A percentile compares a stretch with the other conserved stretches of the same genome.
Evolutionary conservation across 2,329 filamentous ascomycete species (phyloP).

Genomic region (Karstenula rhodostoma): DNA sequence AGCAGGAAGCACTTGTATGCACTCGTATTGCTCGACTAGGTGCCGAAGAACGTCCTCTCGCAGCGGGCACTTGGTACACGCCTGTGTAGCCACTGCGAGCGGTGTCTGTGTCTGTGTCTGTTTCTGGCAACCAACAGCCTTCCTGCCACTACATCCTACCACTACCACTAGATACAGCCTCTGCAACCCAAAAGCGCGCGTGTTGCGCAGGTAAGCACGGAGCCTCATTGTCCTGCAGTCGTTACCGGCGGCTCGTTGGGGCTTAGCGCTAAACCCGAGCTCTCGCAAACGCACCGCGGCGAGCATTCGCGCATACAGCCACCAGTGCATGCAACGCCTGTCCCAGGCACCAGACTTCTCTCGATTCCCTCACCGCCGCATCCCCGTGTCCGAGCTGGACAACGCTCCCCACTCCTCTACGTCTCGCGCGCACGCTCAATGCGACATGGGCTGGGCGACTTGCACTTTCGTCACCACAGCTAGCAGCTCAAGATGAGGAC

Average conservation of each 20-base stretch:
- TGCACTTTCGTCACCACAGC: conserved; percentile 29
- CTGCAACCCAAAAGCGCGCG: not conserved
- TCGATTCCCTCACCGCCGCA: conserved; percentile 7
- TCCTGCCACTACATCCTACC: not conserved
- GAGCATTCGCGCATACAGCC: not conserved
- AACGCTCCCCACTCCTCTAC: not conserved
- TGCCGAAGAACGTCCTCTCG: not conserved
- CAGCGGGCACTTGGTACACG: no score
- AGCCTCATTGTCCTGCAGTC: not conserved
- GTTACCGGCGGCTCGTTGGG: not conserved
- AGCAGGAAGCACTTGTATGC: not conserved
- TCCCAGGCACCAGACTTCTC: not conserved
- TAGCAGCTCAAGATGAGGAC: conserved; percentile 43
- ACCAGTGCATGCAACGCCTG: not conserved
- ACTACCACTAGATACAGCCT: no score
- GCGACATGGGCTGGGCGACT: conserved; percentile 43
- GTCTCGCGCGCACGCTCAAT: conserved; percentile 15
- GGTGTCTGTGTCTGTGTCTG: no score
- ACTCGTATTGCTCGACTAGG: not conserved
- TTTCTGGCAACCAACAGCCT: not conserved
- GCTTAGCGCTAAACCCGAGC: not conserved
- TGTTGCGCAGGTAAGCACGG: not conserved
- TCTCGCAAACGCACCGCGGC: not conserved
- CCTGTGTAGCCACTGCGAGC: not conserved
- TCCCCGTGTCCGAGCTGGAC: not conserved